These are phyloP conservation scores for Neonectria magnoliae DNA, from an alignment of 2,329 filamentous ascomycete species.

Conservation along the genomic window DNA sequence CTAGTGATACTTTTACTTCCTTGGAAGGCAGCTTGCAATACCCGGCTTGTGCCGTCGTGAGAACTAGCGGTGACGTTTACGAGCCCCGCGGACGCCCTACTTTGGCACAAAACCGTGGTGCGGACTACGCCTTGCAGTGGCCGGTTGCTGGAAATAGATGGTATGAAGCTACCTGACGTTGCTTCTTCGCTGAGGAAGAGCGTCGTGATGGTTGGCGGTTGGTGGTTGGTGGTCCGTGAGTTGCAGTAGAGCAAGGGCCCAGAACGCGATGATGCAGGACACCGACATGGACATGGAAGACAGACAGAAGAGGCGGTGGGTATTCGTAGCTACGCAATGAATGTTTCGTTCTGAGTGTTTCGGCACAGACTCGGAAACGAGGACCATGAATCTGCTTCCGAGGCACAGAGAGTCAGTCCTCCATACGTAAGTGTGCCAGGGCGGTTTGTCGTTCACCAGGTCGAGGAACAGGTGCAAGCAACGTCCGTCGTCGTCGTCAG, in stretches of 20 bases:
- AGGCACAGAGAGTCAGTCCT: not conserved
- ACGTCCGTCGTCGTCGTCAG: slow-evolving; percentile 34
- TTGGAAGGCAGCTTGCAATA: not conserved
- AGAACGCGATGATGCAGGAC: not conserved
- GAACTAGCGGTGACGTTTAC: not conserved
- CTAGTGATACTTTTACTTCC: not conserved
- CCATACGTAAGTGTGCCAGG: not conserved
- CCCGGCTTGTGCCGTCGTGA: not conserved
- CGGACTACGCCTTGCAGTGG: no score
- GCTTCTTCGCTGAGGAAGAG: not conserved
- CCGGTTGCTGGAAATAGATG: no score
- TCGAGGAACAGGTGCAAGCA: slow-evolving; percentile 1
- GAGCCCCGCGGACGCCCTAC: not conserved
- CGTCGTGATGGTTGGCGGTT: not conserved
- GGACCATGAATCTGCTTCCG: not conserved
- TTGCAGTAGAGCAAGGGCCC: not conserved
- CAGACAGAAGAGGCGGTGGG: not conserved
- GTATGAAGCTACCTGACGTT: not conserved
- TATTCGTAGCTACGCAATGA: not conserved
- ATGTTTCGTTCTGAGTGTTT: not conserved
- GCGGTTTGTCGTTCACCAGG: no score
- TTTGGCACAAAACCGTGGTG: not conserved
- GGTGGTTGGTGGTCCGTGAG: no score
- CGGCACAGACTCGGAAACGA: not conserved
- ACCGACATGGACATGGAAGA: no score